phyloP scores from a whole-genome alignment of 192 early-diverging fungal genomes.

The Entophlyctis luteolus region DNA sequence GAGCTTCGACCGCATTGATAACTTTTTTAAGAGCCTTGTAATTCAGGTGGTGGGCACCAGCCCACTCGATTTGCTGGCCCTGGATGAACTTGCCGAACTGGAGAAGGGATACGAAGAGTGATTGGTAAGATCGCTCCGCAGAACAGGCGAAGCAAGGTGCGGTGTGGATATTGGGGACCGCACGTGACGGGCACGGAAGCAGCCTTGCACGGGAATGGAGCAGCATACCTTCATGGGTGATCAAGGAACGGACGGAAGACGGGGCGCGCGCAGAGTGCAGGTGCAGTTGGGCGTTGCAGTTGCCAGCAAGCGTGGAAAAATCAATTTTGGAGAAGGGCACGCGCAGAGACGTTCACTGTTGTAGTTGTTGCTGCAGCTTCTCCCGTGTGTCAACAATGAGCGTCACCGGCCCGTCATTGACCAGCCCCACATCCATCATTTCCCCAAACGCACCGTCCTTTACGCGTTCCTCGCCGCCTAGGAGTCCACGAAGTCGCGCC shows the following conservation, averaged over 20 bases:
- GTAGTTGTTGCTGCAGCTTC: no score
- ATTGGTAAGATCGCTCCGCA: no score
- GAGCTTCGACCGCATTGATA: constrained; percentile 58
- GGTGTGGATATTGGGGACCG: no score
- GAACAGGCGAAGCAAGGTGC: no score
- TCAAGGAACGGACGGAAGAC: not conserved
- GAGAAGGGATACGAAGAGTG: no score
- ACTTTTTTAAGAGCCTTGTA: constrained; percentile 99
- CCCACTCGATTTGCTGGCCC: constrained; percentile 89
- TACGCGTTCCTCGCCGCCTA: constrained; percentile 50
- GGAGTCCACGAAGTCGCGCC: constrained; percentile 56
- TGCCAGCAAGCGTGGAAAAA: not conserved
- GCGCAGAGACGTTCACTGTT: no score
- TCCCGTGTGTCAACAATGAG: constrained; percentile 13
- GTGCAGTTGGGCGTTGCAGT: no score
- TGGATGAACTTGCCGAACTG: constrained; percentile 99
- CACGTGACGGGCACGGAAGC: no score
- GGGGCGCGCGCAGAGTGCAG: no score
- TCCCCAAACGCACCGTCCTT: constrained; percentile 87
- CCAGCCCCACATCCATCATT: constrained; percentile 90
- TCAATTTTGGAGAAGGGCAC: no score
- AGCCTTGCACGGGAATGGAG: no score
- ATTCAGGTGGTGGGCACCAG: constrained; percentile 82
- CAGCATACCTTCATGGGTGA: constrained; percentile 3
- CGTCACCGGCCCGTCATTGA: constrained; percentile 65